Evolutionary conservation across 768 basidiomycete species (phyloP).

Genomic region (Russula olivacea): DNA sequence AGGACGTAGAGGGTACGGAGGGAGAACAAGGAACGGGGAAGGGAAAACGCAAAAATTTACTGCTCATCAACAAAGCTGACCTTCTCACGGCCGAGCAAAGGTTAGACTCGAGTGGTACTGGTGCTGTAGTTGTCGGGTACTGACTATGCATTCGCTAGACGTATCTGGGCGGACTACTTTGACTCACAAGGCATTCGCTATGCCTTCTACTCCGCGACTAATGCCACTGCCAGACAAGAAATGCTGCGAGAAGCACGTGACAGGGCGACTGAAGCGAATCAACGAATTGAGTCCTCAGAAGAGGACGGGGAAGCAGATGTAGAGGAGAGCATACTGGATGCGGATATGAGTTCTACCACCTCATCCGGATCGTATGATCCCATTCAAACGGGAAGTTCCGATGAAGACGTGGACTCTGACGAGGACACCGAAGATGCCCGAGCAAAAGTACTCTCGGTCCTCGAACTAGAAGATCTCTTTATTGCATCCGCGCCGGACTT

Average conservation of each 20-base stretch:
- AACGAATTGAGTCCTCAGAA: conserved; percentile 12
- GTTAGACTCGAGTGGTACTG: conserved; percentile 34
- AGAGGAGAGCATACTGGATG: conserved; percentile 29
- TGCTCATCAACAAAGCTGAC: conserved; percentile 96
- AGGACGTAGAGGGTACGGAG: conserved; percentile 76
- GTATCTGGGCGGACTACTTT: conserved; percentile 89
- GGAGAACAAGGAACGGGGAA: conserved; percentile 73
- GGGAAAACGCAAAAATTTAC: conserved; percentile 64
- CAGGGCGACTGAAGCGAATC: conserved; percentile 10
- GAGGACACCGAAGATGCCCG: conserved; percentile 58
- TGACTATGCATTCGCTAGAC: conserved; percentile 38
- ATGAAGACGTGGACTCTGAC: conserved; percentile 43
- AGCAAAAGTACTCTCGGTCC: conserved; percentile 73
- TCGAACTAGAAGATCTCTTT: conserved; percentile 86
- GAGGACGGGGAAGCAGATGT: conserved; percentile 29
- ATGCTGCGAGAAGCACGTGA: conserved; percentile 45
- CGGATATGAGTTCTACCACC: conserved; percentile 31
- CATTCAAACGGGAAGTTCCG: conserved; percentile 25
- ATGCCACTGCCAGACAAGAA: conserved; percentile 79
- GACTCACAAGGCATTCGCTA: conserved; percentile 68
- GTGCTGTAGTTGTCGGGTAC: neutral
- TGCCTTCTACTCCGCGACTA: conserved; percentile 91
- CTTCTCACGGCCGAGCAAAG: conserved; percentile 81
- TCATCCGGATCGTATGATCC: conserved; percentile 26
- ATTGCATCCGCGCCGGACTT: conserved; percentile 63